A percentile compares a stretch with the other conserved stretches of the same genome.
These are phyloP conservation scores for Leccinum imitatum DNA, from an alignment of 768 basidiomycete species.

Conservation along the genomic window DNA sequence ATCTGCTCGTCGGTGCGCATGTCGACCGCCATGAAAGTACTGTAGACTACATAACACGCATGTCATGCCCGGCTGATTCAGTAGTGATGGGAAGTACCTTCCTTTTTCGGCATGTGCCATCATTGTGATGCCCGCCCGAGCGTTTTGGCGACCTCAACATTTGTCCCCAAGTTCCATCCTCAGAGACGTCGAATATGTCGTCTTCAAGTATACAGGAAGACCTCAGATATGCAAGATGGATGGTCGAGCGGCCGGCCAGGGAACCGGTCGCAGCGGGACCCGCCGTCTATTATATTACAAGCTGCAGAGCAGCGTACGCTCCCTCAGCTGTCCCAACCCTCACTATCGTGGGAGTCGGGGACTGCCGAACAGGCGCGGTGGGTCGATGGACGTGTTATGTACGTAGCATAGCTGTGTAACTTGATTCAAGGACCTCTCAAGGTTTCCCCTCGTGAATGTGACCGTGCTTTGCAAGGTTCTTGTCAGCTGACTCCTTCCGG, in stretches of 20 bases:
- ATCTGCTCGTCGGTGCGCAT: constrained; percentile 34
- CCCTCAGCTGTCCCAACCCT: too few relatives aligned
- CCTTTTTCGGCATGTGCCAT: constrained; percentile 14
- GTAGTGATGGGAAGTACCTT: constrained; percentile 25
- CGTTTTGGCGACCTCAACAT: background rate
- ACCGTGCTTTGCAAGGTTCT: too few relatives aligned
- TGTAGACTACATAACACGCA: too few relatives aligned
- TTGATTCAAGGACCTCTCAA: too few relatives aligned
- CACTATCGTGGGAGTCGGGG: too few relatives aligned
- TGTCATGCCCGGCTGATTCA: too few relatives aligned
- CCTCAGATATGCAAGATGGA: constrained; percentile 26
- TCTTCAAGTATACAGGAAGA: constrained; percentile 21
- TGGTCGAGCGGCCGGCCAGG: constrained; percentile 46
- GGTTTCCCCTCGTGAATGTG: too few relatives aligned
- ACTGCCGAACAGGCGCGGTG: too few relatives aligned
- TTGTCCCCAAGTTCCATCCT: background rate
- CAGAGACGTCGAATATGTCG: constrained; percentile 17
- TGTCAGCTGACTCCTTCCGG: too few relatives aligned
- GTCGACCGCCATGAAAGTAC: background rate
- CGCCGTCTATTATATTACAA: constrained; percentile 6
- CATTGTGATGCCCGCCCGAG: constrained; percentile 19
- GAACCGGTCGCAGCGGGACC: constrained; percentile 38
- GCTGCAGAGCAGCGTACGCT: too few relatives aligned
- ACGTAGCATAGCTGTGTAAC: too few relatives aligned
- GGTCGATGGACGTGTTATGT: too few relatives aligned